Evolutionary conservation across 805 yeast species (phyloP).

Genomic region (Allodekkera sacchari): DNA sequence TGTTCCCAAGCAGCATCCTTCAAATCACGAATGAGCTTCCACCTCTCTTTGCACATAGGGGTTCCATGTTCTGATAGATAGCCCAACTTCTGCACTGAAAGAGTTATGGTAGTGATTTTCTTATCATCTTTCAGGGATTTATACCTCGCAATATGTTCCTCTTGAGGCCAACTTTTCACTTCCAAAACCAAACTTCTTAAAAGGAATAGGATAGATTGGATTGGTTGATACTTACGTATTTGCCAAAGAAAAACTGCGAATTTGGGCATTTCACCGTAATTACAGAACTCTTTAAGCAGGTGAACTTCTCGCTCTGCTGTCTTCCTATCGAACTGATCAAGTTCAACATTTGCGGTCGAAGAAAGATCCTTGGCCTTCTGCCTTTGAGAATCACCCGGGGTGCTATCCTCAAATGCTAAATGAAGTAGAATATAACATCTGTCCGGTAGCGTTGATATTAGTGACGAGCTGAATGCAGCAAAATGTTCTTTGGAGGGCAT

Average conservation of each 20-base stretch:
- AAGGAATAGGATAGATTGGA: conserved; percentile 14
- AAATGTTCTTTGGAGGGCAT: conserved; percentile 11
- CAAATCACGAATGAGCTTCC: conserved; percentile 17
- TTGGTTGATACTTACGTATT: conserved; percentile 20
- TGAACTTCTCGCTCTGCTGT: conserved; percentile 12
- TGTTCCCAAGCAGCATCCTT: conserved; percentile 18
- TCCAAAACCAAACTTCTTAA: conserved; percentile 10
- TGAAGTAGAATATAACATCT: conserved; percentile 13
- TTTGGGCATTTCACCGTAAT: conserved; percentile 17
- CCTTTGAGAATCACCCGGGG: not conserved
- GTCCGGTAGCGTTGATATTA: conserved; percentile 14
- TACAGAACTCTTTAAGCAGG: conserved; percentile 11
- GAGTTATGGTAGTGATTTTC: conserved; percentile 11
- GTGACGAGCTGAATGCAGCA: conserved; percentile 11
- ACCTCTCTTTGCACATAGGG: conserved; percentile 18
- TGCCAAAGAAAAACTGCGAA: conserved; percentile 17
- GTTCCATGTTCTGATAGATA: conserved; percentile 22
- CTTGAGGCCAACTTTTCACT: too few relatives aligned
- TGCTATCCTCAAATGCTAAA: conserved; percentile 4
- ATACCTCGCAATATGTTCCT: not conserved
- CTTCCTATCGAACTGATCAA: conserved; percentile 4
- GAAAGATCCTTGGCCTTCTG: conserved; percentile 5
- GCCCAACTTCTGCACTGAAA: conserved; percentile 11
- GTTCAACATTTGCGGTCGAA: conserved; percentile 9
- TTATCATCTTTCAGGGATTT: conserved; percentile 4